Evolutionary conservation across 768 basidiomycete species (phyloP).

Genomic region (Russula olivacea): DNA sequence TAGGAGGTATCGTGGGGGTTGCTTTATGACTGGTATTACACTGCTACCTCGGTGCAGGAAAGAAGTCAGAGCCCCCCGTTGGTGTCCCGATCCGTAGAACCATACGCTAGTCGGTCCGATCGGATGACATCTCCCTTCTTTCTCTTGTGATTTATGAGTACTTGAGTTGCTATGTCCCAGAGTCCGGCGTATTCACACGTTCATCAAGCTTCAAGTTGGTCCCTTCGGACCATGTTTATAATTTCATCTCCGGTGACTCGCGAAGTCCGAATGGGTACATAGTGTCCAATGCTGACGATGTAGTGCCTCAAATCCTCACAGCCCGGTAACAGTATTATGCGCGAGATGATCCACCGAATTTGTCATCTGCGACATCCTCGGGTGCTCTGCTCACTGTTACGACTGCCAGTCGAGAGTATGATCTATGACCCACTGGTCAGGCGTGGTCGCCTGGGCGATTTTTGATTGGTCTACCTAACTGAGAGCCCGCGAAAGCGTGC

Average conservation of each 20-base stretch:
- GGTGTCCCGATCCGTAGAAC: background rate
- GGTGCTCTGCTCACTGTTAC: background rate
- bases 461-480: background rate
- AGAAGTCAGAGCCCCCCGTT: background rate
- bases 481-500: background rate
- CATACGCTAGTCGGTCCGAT: background rate
- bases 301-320: too few relatives aligned
- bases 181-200: background rate
- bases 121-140: too few relatives aligned
- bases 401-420: background rate
- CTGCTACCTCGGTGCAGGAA: background rate
- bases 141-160: background rate
- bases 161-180: background rate
- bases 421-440: background rate
- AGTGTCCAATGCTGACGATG: too few relatives aligned
- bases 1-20: too few relatives aligned
- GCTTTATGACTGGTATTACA: too few relatives aligned
- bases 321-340: too few relatives aligned
- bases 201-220: background rate
- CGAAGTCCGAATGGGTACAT: too few relatives aligned
- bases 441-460: background rate
- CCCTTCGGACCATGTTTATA: background rate
- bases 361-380: background rate
- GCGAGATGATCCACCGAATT: background rate
- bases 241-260: background rate